Percentiles rank a stretch among this genome's conserved stretches.
These are phyloP conservation scores for Lasiosphaeriaceae sp. DNA, from an alignment of 495 filamentous ascomycete genomes.

Conservation along the genomic window DNA sequence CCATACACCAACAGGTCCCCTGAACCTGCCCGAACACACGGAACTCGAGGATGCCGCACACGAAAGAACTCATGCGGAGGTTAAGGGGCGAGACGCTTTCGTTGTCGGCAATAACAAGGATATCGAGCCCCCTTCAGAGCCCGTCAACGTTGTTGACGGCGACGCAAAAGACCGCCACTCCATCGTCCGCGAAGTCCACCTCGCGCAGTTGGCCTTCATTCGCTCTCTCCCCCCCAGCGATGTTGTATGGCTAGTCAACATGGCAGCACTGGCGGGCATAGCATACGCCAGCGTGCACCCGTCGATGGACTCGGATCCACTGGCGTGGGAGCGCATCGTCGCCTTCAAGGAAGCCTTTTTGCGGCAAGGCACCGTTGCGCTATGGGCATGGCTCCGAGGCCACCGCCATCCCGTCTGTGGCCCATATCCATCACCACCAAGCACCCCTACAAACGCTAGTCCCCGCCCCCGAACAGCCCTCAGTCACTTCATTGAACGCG, in stretches of 20 bases:
- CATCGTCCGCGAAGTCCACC: slow-evolving; percentile 2
- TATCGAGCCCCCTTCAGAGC: no score
- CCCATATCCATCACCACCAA: no score
- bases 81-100: no score
- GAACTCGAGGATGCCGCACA: background rate
- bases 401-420: no score
- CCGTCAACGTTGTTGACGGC: background rate
- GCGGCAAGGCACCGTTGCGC: slow-evolving; percentile 13
- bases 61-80: no score
- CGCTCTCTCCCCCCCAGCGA: slow-evolving; percentile 13
- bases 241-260: slow-evolving; percentile 18
- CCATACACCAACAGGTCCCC: no score
- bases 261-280: slow-evolving; percentile 8
- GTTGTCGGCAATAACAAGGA: no score
- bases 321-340: slow-evolving; percentile 1
- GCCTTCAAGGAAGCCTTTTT: slow-evolving; percentile 19
- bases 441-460: no score
- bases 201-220: slow-evolving; percentile 18
- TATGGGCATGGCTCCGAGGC: slow-evolving; percentile 13
- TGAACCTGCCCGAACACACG: background rate
- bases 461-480: no score
- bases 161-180: background rate
- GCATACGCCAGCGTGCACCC: slow-evolving; percentile 3
- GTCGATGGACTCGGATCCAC: background rate
- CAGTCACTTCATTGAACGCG: no score